phyloP scores from a whole-genome alignment of 1,139 yeast species.

The Suhomyces taliae region DNA sequence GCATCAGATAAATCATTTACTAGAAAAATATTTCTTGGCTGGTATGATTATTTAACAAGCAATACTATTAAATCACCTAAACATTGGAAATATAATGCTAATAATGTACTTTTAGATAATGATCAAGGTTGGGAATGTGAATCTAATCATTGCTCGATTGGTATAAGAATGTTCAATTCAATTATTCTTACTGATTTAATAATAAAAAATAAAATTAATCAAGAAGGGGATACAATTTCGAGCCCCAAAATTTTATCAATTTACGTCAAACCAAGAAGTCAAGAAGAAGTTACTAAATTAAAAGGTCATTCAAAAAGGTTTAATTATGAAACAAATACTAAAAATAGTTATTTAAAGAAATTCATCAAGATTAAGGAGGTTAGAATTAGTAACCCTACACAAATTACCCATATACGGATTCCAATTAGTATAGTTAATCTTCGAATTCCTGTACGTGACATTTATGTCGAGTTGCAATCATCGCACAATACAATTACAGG shows the following conservation, averaged over 20 bases:
- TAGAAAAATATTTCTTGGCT: constrained; percentile 37
- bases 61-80: constrained; percentile 16
- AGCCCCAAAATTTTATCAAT: constrained; percentile 21
- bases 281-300: constrained; percentile 17
- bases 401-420: constrained; percentile 31
- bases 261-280: constrained; percentile 32
- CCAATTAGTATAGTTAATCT: constrained; percentile 39
- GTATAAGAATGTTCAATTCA: constrained; percentile 34
- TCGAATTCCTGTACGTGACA: constrained; percentile 33
- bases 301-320: constrained; percentile 20
- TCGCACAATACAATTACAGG: constrained; percentile 20
- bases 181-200: constrained; percentile 40
- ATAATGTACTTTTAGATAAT: constrained; percentile 38
- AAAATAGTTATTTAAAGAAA: constrained; percentile 29
- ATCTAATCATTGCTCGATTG: constrained; percentile 31
- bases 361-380: constrained; percentile 36
- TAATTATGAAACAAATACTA: constrained; percentile 11
- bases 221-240: constrained; percentile 7
- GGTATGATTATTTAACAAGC: constrained; percentile 39
- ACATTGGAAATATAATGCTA: constrained; percentile 39
- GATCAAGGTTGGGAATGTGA: constrained; percentile 38
- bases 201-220: constrained; percentile 20
- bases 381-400: constrained; percentile 10
- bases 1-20: constrained; percentile 17
- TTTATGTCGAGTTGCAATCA: constrained; percentile 35